phyloP scores from a whole-genome alignment of 2,329 filamentous ascomycete genomes.

The Arachnopeziza araneosa region DNA sequence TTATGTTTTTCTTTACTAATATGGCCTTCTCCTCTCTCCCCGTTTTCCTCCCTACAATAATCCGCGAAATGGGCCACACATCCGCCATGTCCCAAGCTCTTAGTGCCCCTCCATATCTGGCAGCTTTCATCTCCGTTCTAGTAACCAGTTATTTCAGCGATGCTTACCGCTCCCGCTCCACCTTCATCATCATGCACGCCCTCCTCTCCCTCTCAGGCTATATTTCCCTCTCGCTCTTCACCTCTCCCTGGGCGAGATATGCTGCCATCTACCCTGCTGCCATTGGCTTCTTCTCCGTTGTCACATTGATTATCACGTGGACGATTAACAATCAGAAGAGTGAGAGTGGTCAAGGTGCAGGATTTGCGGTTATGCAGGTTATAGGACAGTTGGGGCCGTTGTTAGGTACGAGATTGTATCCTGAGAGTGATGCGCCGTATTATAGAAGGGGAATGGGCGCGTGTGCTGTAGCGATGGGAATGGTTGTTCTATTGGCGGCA shows the following conservation, averaged over 20 bases:
- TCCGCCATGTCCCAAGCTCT: constrained; percentile 64
- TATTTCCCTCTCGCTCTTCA: constrained; percentile 53
- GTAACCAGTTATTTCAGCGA: constrained; percentile 70
- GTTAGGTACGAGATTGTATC: constrained; percentile 49
- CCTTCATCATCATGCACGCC: constrained; percentile 64
- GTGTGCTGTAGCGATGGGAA: constrained; percentile 44
- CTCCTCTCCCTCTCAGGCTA: constrained; percentile 59
- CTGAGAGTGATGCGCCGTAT: constrained; percentile 41
- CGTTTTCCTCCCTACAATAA: constrained; percentile 58
- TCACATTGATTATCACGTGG: constrained; percentile 83
- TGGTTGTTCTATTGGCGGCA: constrained; percentile 38
- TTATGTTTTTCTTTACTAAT: constrained; percentile 57
- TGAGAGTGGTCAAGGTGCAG: constrained; percentile 64
- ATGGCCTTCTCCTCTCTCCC: constrained; percentile 61
- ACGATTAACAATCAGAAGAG: constrained; percentile 77
- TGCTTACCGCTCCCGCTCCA: constrained; percentile 52
- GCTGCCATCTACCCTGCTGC: constrained; percentile 72
- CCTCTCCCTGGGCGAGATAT: constrained; percentile 54
- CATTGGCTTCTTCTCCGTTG: constrained; percentile 75
- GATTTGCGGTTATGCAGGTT: constrained; percentile 74
- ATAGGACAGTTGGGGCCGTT: constrained; percentile 47
- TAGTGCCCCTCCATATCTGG: constrained; percentile 66
- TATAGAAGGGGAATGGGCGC: constrained; percentile 45
- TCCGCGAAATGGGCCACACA: constrained; percentile 62
- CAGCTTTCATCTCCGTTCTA: constrained; percentile 68